Conservation (phyloP, 805 yeast genomes). For the Metschnikowia continentalis region DNA sequence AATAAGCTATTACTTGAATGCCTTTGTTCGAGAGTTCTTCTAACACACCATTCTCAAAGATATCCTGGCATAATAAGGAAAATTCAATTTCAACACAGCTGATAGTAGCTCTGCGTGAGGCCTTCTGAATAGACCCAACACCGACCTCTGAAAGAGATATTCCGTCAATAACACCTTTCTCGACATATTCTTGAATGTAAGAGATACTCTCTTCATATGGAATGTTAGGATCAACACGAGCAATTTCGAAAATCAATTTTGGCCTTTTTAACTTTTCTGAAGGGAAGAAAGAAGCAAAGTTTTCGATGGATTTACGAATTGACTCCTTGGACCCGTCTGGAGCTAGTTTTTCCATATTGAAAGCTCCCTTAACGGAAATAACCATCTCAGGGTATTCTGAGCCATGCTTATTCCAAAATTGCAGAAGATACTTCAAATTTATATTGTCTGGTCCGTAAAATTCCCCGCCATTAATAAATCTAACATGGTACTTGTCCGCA, state of each 20-base stretch:
- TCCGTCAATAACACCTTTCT: constrained; percentile 63
- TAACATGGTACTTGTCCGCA: constrained; percentile 44
- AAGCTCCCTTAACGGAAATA: constrained; percentile 67
- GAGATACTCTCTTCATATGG: constrained; percentile 58
- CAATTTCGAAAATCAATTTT: constrained; percentile 53
- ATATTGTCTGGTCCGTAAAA: constrained; percentile 58
- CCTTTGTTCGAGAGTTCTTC: constrained; percentile 51
- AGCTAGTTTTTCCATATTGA: constrained; percentile 27
- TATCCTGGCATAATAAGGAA: constrained; percentile 65
- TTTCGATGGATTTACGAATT: constrained; percentile 46
- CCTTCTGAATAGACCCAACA: constrained; percentile 56
- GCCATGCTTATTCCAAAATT: constrained; percentile 59
- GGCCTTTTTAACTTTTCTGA: constrained; percentile 27
- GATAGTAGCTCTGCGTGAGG: constrained; percentile 53
- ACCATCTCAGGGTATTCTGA: constrained; percentile 48
- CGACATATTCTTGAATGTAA: constrained; percentile 54
- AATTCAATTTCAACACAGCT: constrained; percentile 75
- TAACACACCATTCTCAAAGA: constrained; percentile 59
- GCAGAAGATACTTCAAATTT: constrained; percentile 54
- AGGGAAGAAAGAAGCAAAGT: constrained; percentile 30
- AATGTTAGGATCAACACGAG: constrained; percentile 58
- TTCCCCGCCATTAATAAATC: constrained; percentile 69
- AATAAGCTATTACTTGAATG: constrained; percentile 72
- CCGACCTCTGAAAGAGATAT: constrained; percentile 73
- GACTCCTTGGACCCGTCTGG: constrained; percentile 52